phyloP scores from a whole-genome alignment of 768 basidiomycete species.

The Imleria badia region DNA sequence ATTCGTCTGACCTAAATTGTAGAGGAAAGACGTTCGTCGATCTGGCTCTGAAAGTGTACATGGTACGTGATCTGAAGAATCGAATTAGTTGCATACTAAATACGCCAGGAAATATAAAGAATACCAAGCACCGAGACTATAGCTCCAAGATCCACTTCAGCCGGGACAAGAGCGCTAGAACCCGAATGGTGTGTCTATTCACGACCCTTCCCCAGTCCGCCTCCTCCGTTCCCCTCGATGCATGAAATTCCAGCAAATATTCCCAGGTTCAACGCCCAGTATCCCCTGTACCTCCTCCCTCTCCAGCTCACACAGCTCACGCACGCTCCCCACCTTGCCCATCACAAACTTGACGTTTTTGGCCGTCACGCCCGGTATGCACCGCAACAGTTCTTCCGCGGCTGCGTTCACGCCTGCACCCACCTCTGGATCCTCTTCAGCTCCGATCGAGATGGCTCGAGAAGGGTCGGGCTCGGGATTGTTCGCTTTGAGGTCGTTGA shows the following conservation, averaged over 20 bases:
- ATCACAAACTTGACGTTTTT: slow-evolving; percentile 87
- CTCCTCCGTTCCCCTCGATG: slow-evolving; percentile 56
- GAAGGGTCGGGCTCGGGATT: slow-evolving; percentile 77
- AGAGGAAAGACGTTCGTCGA: no score
- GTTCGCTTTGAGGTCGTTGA: slow-evolving; percentile 84
- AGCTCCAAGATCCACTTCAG: no score
- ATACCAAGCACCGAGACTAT: no score
- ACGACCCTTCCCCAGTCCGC: neutral
- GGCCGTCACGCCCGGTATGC: slow-evolving; percentile 79
- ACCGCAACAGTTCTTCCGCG: slow-evolving; percentile 80
- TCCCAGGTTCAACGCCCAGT: slow-evolving; percentile 80
- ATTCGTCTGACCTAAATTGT: no score
- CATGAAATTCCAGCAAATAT: slow-evolving; percentile 78
- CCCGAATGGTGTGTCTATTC: neutral
- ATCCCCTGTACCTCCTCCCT: slow-evolving; percentile 65
- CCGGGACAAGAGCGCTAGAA: no score
- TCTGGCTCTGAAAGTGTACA: no score
- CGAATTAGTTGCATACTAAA: no score
- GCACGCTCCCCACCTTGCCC: slow-evolving; percentile 74
- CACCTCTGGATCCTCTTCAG: slow-evolving; percentile 67
- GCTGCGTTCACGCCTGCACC: slow-evolving; percentile 70
- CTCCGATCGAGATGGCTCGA: slow-evolving; percentile 77
- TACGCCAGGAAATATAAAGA: no score
- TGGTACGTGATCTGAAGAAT: no score
- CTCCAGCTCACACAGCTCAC: slow-evolving; percentile 67